Evolutionary conservation across 345 rosid genomes (phyloP).

Genomic region (Erodium maritimum): DNA sequence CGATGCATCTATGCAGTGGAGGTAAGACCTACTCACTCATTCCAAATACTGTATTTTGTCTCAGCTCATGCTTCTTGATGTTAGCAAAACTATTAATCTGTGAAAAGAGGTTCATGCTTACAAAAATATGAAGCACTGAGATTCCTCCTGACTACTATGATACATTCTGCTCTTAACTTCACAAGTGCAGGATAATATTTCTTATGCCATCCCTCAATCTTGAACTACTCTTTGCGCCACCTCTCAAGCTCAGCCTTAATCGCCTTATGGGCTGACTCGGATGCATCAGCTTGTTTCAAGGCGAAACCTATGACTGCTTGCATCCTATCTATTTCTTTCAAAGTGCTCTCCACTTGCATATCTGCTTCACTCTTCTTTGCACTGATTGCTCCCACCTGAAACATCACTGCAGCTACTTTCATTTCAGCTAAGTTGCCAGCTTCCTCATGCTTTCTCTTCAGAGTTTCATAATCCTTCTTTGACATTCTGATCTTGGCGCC

Average conservation of each 20-base stretch:
- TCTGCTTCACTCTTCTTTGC: slow-evolving; percentile 29
- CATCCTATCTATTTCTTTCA: slow-evolving; percentile 55
- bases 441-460: slow-evolving; percentile 45
- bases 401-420: slow-evolving; percentile 35
- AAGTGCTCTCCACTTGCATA: slow-evolving; percentile 31
- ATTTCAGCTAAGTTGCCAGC: slow-evolving; percentile 25
- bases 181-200: too few species aligned
- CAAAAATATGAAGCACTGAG: neutral
- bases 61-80: neutral
- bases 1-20: neutral
- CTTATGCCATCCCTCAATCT: neutral
- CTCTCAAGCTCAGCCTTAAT: slow-evolving; percentile 54
- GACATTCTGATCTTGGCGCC: slow-evolving; percentile 18
- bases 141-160: neutral
- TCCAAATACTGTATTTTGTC: neutral
- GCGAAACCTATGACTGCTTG: slow-evolving; percentile 60
- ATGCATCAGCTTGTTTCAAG: slow-evolving; percentile 49
- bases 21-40: neutral
- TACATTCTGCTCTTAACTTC: neutral
- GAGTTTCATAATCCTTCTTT: slow-evolving; percentile 35
- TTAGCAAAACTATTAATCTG: neutral
- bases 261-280: slow-evolving; percentile 53
- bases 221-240: slow-evolving; percentile 36
- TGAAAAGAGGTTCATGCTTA: neutral
- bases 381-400: slow-evolving; percentile 40